Conservation (phyloP, 164 flowering plant species). For the Euptelea pleiosperma region DNA sequence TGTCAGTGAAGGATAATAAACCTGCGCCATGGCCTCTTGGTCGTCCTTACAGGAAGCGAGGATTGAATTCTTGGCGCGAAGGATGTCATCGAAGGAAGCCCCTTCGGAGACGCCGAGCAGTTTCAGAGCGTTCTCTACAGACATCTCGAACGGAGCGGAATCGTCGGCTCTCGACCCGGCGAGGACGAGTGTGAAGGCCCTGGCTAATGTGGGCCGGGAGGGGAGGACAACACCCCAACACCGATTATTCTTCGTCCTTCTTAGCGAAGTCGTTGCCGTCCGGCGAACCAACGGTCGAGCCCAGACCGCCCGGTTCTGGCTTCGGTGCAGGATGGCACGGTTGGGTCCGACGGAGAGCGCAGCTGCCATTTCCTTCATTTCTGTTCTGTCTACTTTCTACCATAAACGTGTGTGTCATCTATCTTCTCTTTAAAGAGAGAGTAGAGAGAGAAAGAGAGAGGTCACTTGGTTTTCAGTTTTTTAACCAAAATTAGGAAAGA, state of each 20-base stretch:
- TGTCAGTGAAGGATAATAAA: constrained; percentile 14
- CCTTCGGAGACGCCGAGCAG: constrained; percentile 79
- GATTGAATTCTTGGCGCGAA: constrained; percentile 77
- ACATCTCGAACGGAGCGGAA: constrained; percentile 80
- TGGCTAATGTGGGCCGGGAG: constrained; percentile 18
- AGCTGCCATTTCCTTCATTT: constrained; percentile 25
- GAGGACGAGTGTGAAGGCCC: constrained; percentile 8
- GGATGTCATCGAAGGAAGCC: constrained; percentile 82
- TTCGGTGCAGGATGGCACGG: constrained; percentile 14
- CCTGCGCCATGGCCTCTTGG: constrained; percentile 66
- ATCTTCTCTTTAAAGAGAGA: constrained; percentile 4
- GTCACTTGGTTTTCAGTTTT: too few relatives aligned
- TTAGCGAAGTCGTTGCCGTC: not conserved
- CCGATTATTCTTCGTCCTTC: not conserved
- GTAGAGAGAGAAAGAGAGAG: not conserved
- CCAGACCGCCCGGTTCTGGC: not conserved
- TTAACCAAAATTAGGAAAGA: too few relatives aligned
- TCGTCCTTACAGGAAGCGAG: constrained; percentile 72
- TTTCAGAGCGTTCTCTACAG: constrained; percentile 84
- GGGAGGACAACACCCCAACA: constrained; percentile 14
- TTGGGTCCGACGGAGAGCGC: constrained; percentile 30
- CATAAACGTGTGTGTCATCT: not conserved
- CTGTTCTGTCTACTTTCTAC: constrained; percentile 6
- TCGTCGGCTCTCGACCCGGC: constrained; percentile 50
- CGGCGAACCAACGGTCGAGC: not conserved